Evolutionary conservation across 1,284 basidiomycete genomes (phyloP), one percentile per base, ranked within the genome.

Genomic region (Pseudozyma sp.): DNA sequence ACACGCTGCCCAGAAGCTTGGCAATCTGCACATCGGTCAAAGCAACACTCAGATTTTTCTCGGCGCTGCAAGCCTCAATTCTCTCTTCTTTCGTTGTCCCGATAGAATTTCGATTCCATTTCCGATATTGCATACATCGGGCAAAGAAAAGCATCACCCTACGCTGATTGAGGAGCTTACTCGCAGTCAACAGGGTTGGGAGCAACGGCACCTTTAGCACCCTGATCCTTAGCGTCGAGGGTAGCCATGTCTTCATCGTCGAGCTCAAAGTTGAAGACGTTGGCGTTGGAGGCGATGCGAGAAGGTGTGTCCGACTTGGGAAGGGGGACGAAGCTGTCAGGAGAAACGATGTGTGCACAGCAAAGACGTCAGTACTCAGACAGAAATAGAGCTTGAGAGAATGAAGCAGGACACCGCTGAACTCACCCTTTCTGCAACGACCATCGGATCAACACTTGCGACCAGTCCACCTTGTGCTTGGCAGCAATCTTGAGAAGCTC

Each of bases 281-380:
- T 73, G 9, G 76, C 76, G 42, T 78, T 78, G 42, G 64, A 60
- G 1, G 52, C 70, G 40, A 78, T 78, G n/a, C 76, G 61, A 25
- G 48, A 63, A 5, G 62, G 59, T 18, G 73, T 78, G 42, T 76
- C 73, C 51, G 73, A 76, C 56, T 78, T 78, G 63, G 76, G 76
- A 21, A 78, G 65, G 40, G 72, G 72, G 35, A 70, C 68, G 36
- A 63, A 75, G 25, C 25, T 31, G 25, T 31, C 6, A 31, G 25
- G 25, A 31, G 3, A 31, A 31, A 31, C 25, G 25, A 31, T 31
- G 25, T 31, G 25, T 31, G 25, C 25, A 31, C 25, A 31, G 25
- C 25, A 31, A 31, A 31, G 25, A 31, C 3, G 25, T 31, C 25
- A 31, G 25, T 31, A 31, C 25, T 31, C 25, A 31, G 25, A 31